Evolutionary conservation across 441 rosid species (phyloP), one percentile per base, ranked within the genome.

Genomic region (Arabidopsis lyrata): DNA sequence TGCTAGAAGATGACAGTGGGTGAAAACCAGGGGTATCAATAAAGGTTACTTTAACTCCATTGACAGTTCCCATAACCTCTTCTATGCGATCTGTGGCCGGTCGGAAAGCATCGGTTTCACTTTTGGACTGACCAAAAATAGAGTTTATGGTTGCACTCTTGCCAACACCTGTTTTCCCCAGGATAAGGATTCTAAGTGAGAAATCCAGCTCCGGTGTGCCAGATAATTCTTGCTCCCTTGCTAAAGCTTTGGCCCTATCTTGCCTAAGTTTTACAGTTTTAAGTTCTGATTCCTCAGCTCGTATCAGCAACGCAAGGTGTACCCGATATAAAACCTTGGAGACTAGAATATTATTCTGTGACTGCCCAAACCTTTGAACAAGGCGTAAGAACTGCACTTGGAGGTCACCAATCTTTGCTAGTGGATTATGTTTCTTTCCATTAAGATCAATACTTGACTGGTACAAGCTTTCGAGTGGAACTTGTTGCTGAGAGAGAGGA

Each of bases 141-240:
- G 99, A 90, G 82, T 95, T 95, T 82, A 89, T 87, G 34, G 99
- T 92, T 44, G 99, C 97, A 80, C 99, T 95, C 87, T 95, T 95
- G 78, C 99, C 96, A n/a, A 90, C 95, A 22, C 97, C 97, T 16
- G 99, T 88, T 84, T 82, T 95, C 61, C 99, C 97, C 32, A 95
- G 76, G 61, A 92, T 93, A 59, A 95, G 91, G 76, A 92, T 81
- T 82, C 89, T 82, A 42, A 89, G 20, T 42, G 96, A 84, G 80
- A 87, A 88, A 83, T 92, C 81, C 53, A 92, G 68, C 68, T 83
- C 86, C 15, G 91, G 93, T 59, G 60, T n/a, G 29, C 91, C 95
- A 79, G 86, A 66, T 29, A 81, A 83, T 86, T 95, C 97, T 71
- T 88, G 92, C 73, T 85, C 90, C 78, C 78, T 87, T 38, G 97